Percentiles rank a stretch among this genome's conserved stretches.
These are phyloP conservation scores for Typha latifolia DNA, from an alignment of 176 grass and related monocot genomes.

Conservation along the genomic window DNA sequence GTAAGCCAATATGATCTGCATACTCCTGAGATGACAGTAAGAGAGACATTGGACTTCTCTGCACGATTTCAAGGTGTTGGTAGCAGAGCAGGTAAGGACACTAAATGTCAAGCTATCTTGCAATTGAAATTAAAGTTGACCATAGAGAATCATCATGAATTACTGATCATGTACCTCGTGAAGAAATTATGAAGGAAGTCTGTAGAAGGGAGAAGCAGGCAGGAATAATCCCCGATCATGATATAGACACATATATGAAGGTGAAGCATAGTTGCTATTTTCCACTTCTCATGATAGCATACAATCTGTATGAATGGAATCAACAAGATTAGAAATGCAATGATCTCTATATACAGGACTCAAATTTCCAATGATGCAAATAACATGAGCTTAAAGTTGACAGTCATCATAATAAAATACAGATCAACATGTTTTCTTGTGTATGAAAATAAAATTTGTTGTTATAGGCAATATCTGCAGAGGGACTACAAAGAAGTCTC, in stretches of 20 bases:
- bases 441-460: constrained; percentile 4
- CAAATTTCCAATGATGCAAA: no score
- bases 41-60: constrained; percentile 55
- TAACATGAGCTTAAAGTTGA: not conserved
- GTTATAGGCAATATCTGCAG: constrained; percentile 48
- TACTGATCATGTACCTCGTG: not conserved
- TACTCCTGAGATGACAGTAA: constrained; percentile 65
- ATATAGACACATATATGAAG: constrained; percentile 94
- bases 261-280: constrained; percentile 12
- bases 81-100: constrained; percentile 40
- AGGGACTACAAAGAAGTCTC: constrained; percentile 70
- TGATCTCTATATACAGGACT: no score
- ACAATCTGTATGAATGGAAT: no score
- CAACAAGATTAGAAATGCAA: no score
- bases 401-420: not conserved
- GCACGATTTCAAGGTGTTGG: constrained; percentile 69
- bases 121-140: not conserved
- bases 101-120: not conserved
- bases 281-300: not conserved
- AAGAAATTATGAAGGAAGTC: constrained; percentile 64
- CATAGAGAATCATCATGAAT: not conserved
- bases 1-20: constrained; percentile 56
- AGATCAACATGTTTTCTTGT: not conserved
- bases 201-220: constrained; percentile 65
- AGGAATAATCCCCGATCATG: constrained; percentile 52